These are phyloP conservation scores for Chaetomiaceae sp. DNA, from an alignment of 2,329 filamentous ascomycete genomes.

Conservation along the genomic window DNA sequence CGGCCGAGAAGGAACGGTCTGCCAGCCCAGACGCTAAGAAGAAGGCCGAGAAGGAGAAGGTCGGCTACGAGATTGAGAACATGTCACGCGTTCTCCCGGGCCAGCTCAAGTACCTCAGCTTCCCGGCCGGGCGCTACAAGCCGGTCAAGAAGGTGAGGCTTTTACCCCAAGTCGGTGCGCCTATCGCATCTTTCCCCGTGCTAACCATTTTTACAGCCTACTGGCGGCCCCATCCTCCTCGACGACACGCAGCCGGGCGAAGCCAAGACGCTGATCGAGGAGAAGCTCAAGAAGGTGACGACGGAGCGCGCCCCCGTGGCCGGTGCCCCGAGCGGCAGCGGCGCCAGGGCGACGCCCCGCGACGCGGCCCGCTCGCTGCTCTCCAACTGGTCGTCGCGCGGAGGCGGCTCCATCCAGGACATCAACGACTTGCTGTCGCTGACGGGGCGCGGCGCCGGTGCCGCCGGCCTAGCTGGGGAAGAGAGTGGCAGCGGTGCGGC, in stretches of 20 bases:
- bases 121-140: slow-evolving; percentile 83
- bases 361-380: slow-evolving; percentile 27
- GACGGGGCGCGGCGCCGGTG: slow-evolving; percentile 26
- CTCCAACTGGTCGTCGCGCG: slow-evolving; percentile 13
- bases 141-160: slow-evolving; percentile 75
- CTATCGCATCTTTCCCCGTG: slow-evolving; percentile 10
- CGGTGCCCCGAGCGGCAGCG: slow-evolving; percentile 10
- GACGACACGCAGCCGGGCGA: slow-evolving; percentile 76
- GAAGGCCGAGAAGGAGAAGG: slow-evolving; percentile 91
- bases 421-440: slow-evolving; percentile 40
- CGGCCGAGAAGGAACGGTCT: slow-evolving; percentile 52
- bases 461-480: slow-evolving; percentile 24
- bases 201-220: slow-evolving; percentile 60
- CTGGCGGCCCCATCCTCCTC: slow-evolving; percentile 87
- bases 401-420: slow-evolving; percentile 30
- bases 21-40: slow-evolving; percentile 63
- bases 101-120: slow-evolving; percentile 93
- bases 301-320: slow-evolving; percentile 56
- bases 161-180: neutral
- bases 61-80: slow-evolving; percentile 93
- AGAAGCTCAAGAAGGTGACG: slow-evolving; percentile 80
- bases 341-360: slow-evolving; percentile 18
- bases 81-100: slow-evolving; percentile 90
- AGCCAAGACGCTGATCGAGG: slow-evolving; percentile 73
- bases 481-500: slow-evolving; percentile 3